A percentile compares a stretch with the other conserved stretches of the same genome.
phyloP scores from a whole-genome alignment of 306 rosid species.

The Dicorynia guianensis region DNA sequence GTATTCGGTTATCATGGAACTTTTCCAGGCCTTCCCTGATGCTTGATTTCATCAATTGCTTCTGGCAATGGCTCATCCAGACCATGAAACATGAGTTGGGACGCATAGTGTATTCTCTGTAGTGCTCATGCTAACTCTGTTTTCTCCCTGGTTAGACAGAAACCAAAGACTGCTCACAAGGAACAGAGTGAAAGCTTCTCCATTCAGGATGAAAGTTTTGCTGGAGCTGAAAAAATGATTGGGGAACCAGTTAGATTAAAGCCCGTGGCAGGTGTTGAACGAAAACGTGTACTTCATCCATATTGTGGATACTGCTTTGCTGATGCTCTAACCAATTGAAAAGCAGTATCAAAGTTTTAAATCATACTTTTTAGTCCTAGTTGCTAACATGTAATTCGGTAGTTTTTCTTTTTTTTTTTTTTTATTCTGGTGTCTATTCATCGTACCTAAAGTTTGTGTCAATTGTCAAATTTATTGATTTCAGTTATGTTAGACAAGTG shows the following conservation, averaged over 20 bases:
- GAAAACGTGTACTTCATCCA: constrained; percentile 45
- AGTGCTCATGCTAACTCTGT: constrained; percentile 83
- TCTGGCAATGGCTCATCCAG: constrained; percentile 89
- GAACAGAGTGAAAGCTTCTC: constrained; percentile 55
- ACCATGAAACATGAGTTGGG: constrained; percentile 83
- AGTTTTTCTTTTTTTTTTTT: background rate
- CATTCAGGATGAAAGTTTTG: constrained; percentile 49
- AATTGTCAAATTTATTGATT: constrained; percentile 26
- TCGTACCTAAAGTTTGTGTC: constrained; percentile 27
- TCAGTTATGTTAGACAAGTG: constrained; percentile 15
- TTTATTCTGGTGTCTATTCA: constrained; percentile 22
- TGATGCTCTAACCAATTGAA: constrained; percentile 58
- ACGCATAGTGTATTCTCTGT: constrained; percentile 81
- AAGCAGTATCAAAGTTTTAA: constrained; percentile 54
- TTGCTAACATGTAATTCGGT: background rate
- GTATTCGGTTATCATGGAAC: constrained; percentile 33
- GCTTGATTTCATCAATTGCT: constrained; percentile 97
- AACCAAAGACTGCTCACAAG: constrained; percentile 51
- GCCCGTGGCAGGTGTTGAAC: constrained; percentile 42
- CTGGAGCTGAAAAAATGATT: constrained; percentile 47
- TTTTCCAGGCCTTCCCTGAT: constrained; percentile 90
- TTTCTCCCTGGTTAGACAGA: constrained; percentile 65
- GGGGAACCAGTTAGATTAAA: constrained; percentile 48
- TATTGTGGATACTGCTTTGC: constrained; percentile 46
- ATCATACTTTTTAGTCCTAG: constrained; percentile 20